Conservation (phyloP, 306 rosid species). For the Fragaria ananassa region DNA sequence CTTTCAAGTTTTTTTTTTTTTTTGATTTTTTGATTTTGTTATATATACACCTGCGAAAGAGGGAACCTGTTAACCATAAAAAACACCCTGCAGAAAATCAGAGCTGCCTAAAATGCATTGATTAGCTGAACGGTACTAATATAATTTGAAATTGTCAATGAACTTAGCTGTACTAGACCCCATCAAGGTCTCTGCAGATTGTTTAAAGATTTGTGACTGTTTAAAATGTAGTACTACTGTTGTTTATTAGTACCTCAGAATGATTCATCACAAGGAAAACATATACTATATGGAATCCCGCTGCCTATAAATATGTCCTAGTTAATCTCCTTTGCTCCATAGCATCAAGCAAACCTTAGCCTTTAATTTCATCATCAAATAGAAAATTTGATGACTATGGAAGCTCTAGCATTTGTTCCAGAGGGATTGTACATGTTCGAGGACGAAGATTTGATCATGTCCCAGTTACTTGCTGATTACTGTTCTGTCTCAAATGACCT, state of each 20-base stretch:
- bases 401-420: constrained; percentile 41
- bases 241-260: constrained; percentile 32
- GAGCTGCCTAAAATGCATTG: not conserved
- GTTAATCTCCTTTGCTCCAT: constrained; percentile 11
- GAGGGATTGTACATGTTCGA: constrained; percentile 47
- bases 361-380: constrained; percentile 1
- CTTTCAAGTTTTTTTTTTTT: too few species aligned
- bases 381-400: constrained; percentile 34
- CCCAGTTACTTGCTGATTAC: constrained; percentile 42
- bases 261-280: not conserved
- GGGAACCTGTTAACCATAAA: not conserved
- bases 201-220: constrained; percentile 20
- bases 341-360: constrained; percentile 26
- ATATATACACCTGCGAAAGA: too few species aligned
- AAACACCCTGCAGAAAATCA: not conserved
- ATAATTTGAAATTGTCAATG: constrained; percentile 6
- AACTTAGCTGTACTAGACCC: constrained; percentile 28
- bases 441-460: constrained; percentile 54
- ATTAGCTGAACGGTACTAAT: not conserved
- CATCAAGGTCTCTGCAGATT: constrained; percentile 21
- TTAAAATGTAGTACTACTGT: constrained; percentile 8
- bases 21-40: too few species aligned
- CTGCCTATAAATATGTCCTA: constrained; percentile 37
- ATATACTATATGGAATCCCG: not conserved
- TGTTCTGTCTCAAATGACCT: constrained; percentile 25